Evolutionary conservation across 805 yeast species (phyloP).

Genomic region (Candida glaebosa): DNA sequence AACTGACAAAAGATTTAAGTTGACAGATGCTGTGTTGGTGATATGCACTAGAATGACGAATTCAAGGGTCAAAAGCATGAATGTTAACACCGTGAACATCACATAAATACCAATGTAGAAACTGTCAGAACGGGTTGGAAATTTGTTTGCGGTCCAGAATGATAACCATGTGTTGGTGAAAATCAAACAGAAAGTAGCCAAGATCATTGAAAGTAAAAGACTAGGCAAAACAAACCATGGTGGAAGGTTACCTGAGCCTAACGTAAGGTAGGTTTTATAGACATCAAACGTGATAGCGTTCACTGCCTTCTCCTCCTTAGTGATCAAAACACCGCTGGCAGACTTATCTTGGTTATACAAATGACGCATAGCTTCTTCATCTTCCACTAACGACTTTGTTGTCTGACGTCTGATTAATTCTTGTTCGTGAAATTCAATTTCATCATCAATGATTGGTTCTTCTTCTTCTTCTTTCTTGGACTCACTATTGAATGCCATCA

Average conservation of each 20-base stretch:
- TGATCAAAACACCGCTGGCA: slow-evolving; percentile 24
- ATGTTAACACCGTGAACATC: slow-evolving; percentile 51
- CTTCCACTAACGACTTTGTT: slow-evolving; percentile 13
- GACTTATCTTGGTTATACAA: slow-evolving; percentile 25
- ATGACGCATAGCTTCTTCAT: slow-evolving; percentile 33
- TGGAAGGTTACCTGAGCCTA: slow-evolving; percentile 52
- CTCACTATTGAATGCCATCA: slow-evolving; percentile 24
- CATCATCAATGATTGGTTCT: slow-evolving; percentile 9
- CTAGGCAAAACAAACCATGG: slow-evolving; percentile 20
- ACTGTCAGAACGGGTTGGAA: slow-evolving; percentile 41
- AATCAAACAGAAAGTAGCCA: slow-evolving; percentile 49
- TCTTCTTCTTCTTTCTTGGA: slow-evolving; percentile 16
- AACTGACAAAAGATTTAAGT: slow-evolving; percentile 62
- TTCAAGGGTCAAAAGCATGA: slow-evolving; percentile 39
- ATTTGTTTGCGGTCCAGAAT: slow-evolving; percentile 68
- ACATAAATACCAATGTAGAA: slow-evolving; percentile 76
- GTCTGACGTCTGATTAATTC: slow-evolving; percentile 15
- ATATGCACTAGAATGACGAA: slow-evolving; percentile 47
- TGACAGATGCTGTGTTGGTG: slow-evolving; percentile 51
- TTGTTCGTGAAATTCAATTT: slow-evolving; percentile 16
- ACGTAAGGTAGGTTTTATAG: slow-evolving; percentile 46
- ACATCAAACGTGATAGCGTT: slow-evolving; percentile 49
- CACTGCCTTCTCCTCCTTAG: slow-evolving; percentile 57
- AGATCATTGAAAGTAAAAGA: slow-evolving; percentile 16
- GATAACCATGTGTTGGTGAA: slow-evolving; percentile 78